A percentile compares a stretch with the other conserved stretches of the same genome.
Evolutionary conservation across 139 green algal species (phyloP).

Genomic region (Diplosphaera chodatii): DNA sequence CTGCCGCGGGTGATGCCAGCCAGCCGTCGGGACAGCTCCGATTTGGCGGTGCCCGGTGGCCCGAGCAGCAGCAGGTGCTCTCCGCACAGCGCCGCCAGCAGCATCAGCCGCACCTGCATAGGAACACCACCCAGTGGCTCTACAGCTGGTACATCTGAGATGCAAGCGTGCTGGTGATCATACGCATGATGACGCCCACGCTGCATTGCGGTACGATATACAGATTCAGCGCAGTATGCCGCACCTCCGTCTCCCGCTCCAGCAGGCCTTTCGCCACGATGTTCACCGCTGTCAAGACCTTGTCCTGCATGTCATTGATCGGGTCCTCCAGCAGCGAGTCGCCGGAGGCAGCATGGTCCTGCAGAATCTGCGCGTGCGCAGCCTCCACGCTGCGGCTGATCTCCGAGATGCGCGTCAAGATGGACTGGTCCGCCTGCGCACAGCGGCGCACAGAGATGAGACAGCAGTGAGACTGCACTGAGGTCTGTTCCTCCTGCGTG

Average conservation of each 20-base stretch:
- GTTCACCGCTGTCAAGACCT: slow-evolving; percentile 45
- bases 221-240: not conserved
- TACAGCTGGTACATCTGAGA: too few relatives aligned
- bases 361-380: not conserved
- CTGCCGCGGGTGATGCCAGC: slow-evolving; percentile 46
- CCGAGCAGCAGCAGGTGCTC: slow-evolving; percentile 85
- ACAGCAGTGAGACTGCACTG: too few relatives aligned
- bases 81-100: slow-evolving; percentile 79
- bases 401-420: not conserved
- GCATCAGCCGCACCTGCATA: slow-evolving; percentile 69
- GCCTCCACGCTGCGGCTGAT: not conserved
- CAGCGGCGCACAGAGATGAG: too few relatives aligned
- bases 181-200: too few relatives aligned
- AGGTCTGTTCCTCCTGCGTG: too few relatives aligned
- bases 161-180: too few relatives aligned
- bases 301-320: slow-evolving; percentile 24
- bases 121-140: not conserved
- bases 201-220: too few relatives aligned
- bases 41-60: slow-evolving; percentile 88
- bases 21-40: slow-evolving; percentile 78
- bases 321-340: not conserved
- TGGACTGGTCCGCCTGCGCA: not conserved
- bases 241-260: slow-evolving; percentile 78
- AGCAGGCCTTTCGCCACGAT: slow-evolving; percentile 70
- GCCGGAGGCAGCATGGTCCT: not conserved